Evolutionary conservation across 2,329 filamentous ascomycete genomes (phyloP), one percentile per base, ranked within the genome.

Genomic region (Penicillium occitanis): DNA sequence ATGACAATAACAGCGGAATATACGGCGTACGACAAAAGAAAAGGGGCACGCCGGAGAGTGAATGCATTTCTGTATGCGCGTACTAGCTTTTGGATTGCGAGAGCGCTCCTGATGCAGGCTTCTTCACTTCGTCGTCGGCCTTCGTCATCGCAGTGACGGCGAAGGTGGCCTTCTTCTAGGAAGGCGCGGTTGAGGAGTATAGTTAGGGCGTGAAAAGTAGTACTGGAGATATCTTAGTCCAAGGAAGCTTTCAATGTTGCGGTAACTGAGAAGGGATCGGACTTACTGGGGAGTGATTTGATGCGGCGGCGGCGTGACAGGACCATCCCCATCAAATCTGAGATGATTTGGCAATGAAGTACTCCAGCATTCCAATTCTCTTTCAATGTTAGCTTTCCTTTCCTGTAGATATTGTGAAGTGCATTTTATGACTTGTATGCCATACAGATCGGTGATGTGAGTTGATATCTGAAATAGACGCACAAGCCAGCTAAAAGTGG

Each of bases 1-100:
- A 68, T 68, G 7, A 71, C 66, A n/a, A 69, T 65, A 8, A 68
- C 68, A n/a, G 69, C 70, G n/a, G 60, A 69, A 44, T 69, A 72
- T 11, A 44, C 42, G 17, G 42, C 42, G 17, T 44, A 44, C 6
- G 42, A 44, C 17, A 44, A n/a, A n/a, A 44, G 42, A 10, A 44
- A 44, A 44, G 42, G 42, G 14, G 42, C 42, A 44, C 42, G 42
- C 5, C 42, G 42, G 42, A 44, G 42, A 3, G 42, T 44, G 4
- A 44, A 44, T n/a, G 42, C 17, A 44, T 3, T 44, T 44, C 57
- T 68, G 55, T 71, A 71, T 5, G 66, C 66, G 37, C 63, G 46
- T 3, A 70, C 67, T 3, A 71, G 48, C 22, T 63, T 62, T 30
- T 59, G 25, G 10, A 69, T 69, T 6, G 62, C 61, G 10, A 69